Conservation (phyloP, 1,284 basidiomycete species). For the Puccinia polysora region DNA sequence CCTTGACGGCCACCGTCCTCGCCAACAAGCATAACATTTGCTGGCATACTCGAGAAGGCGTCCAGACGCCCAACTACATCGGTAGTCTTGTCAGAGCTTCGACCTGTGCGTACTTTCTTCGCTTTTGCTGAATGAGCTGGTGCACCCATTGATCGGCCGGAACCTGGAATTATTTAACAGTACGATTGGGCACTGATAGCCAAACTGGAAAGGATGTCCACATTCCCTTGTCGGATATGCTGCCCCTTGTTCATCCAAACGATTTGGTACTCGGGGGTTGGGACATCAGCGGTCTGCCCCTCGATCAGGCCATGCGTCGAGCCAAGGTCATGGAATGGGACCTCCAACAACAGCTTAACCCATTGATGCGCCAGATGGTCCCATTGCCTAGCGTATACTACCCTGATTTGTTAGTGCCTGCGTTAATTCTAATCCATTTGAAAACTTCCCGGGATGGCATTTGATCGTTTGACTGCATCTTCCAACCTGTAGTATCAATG, state of each 20-base stretch:
- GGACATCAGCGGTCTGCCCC: conserved; percentile 81
- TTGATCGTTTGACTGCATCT: conserved; percentile 50
- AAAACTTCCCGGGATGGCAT: conserved; percentile 66
- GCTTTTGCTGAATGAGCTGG: background rate
- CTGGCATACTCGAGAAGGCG: conserved; percentile 89
- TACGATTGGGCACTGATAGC: conserved; percentile 81
- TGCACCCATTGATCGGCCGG: background rate
- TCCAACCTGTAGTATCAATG: conserved; percentile 64
- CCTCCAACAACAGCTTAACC: conserved; percentile 88
- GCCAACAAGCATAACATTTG: conserved; percentile 92
- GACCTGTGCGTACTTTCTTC: conserved; percentile 13
- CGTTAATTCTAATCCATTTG: background rate
- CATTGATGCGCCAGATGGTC: conserved; percentile 73
- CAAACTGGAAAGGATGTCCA: conserved; percentile 82
- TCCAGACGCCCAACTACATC: conserved; percentile 94
- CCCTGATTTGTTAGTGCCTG: conserved; percentile 50
- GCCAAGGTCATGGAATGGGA: conserved; percentile 94
- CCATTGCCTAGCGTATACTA: conserved; percentile 89
- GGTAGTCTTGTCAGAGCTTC: conserved; percentile 51
- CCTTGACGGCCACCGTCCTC: conserved; percentile 86
- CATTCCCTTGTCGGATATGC: conserved; percentile 84
- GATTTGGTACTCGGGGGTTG: conserved; percentile 92
- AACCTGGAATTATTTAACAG: too few species aligned
- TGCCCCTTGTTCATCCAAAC: conserved; percentile 98
- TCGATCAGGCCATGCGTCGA: conserved; percentile 91